These are phyloP conservation scores for Musa troglodytarum DNA, from an alignment of 176 grass and related monocot genomes.

Conservation along the genomic window DNA sequence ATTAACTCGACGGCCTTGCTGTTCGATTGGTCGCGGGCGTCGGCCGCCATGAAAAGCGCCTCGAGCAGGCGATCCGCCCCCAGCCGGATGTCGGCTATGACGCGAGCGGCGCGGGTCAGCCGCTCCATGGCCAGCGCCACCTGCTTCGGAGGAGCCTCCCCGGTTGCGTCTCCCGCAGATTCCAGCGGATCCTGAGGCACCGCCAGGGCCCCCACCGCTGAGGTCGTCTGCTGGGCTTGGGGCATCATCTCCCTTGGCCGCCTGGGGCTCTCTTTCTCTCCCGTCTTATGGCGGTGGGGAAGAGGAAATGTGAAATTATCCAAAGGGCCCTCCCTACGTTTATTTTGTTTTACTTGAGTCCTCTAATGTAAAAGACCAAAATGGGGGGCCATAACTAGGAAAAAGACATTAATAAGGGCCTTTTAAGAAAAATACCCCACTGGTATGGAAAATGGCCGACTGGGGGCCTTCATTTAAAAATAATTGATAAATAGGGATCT, in stretches of 20 bases:
- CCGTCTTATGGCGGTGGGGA: no score
- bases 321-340: no score
- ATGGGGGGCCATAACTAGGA: no score
- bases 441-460: no score
- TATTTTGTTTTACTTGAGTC: no score
- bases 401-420: no score
- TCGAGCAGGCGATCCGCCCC: slow-evolving; percentile 84
- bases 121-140: slow-evolving; percentile 95
- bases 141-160: slow-evolving; percentile 85
- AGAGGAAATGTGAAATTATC: no score
- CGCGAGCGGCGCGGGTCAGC: slow-evolving; percentile 48
- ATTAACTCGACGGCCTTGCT: slow-evolving; percentile 30
- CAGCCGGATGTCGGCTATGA: slow-evolving; percentile 86
- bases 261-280: no score
- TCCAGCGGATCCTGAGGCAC: slow-evolving; percentile 12
- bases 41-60: slow-evolving; percentile 55
- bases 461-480: no score
- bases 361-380: no score
- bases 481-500: no score
- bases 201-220: not conserved
- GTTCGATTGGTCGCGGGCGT: slow-evolving; percentile 30
- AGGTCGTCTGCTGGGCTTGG: not conserved
- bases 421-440: no score
- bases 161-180: slow-evolving; percentile 1
- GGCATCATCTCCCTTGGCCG: not conserved